Evolutionary conservation across 108 stramenopile species (phyloP).

Genomic region (Discostella stelligeroides): DNA sequence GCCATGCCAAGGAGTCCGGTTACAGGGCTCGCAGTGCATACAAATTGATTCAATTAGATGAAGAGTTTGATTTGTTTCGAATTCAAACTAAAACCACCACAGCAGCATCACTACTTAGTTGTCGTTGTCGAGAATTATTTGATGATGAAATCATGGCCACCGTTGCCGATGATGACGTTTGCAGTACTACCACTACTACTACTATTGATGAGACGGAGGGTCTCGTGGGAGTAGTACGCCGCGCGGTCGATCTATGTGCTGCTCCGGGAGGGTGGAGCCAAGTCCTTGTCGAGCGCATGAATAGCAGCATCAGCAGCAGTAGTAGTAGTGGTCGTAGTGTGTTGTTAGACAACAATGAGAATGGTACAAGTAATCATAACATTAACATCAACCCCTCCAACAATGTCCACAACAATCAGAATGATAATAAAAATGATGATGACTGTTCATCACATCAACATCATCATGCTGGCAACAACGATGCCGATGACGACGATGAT

Average conservation of each 20-base stretch:
- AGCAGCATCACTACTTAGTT: too few relatives aligned
- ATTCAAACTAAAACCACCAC: background rate
- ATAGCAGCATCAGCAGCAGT: background rate
- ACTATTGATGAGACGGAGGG: too few relatives aligned
- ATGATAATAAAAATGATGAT: too few relatives aligned
- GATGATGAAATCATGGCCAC: slow-evolving; percentile 3
- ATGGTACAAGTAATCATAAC: too few relatives aligned
- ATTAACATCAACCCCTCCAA: background rate
- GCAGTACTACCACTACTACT: too few relatives aligned
- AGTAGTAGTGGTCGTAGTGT: too few relatives aligned
- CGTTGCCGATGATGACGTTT: background rate
- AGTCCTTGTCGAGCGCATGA: slow-evolving; percentile 78
- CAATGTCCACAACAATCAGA: background rate
- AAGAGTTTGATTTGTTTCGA: slow-evolving; percentile 91
- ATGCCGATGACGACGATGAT: slow-evolving; percentile 2
- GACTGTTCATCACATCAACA: too few relatives aligned
- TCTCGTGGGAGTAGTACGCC: too few relatives aligned
- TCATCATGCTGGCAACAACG: background rate
- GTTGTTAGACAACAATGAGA: too few relatives aligned
- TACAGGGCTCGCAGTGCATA: slow-evolving; percentile 97
- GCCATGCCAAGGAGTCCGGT: slow-evolving; percentile 93
- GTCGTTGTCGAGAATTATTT: too few relatives aligned
- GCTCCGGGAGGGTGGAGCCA: slow-evolving; percentile 99
- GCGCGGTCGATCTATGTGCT: slow-evolving; percentile 98
- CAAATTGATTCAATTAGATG: slow-evolving; percentile 97